Conservation (phyloP, 2,329 filamentous ascomycete species). For the Fusarium sp. region DNA sequence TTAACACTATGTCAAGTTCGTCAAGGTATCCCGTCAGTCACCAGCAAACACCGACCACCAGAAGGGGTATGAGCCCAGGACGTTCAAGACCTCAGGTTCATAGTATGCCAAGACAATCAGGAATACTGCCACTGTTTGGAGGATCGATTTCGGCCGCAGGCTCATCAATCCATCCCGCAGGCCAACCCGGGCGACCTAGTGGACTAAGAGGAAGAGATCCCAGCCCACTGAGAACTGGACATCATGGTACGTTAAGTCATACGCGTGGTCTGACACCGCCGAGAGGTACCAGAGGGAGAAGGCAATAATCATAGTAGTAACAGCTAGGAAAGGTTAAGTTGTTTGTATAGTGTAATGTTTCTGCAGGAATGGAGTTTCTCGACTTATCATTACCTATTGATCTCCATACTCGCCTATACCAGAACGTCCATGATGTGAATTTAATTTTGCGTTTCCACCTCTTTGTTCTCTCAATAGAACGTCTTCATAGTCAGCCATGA, state of each 20-base stretch:
- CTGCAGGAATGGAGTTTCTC: too few relatives aligned
- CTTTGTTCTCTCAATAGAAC: too few relatives aligned
- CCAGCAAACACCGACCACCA: neutral
- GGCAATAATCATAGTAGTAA: too few relatives aligned
- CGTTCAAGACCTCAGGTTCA: neutral
- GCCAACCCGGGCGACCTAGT: neutral
- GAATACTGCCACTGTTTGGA: accelerated
- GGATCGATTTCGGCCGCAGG: accelerated
- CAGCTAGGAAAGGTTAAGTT: too few relatives aligned
- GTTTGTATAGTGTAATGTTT: too few relatives aligned
- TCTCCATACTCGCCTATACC: too few relatives aligned
- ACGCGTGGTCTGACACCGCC: neutral
- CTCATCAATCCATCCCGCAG: neutral
- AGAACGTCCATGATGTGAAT: too few relatives aligned
- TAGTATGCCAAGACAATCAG: neutral
- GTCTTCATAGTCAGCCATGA: too few relatives aligned
- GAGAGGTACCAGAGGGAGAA: neutral
- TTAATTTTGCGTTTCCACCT: too few relatives aligned
- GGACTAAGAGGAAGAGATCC: neutral
- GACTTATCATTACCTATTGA: too few relatives aligned
- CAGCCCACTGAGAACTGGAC: too few relatives aligned
- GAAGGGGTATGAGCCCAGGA: neutral
- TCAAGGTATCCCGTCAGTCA: accelerated
- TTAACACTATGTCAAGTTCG: accelerated
- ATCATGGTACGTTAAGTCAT: accelerated